Evolutionary conservation across 1,284 basidiomycete genomes (phyloP), one percentile per base, ranked within the genome.

Genomic region (Trichosporon ovoides): DNA sequence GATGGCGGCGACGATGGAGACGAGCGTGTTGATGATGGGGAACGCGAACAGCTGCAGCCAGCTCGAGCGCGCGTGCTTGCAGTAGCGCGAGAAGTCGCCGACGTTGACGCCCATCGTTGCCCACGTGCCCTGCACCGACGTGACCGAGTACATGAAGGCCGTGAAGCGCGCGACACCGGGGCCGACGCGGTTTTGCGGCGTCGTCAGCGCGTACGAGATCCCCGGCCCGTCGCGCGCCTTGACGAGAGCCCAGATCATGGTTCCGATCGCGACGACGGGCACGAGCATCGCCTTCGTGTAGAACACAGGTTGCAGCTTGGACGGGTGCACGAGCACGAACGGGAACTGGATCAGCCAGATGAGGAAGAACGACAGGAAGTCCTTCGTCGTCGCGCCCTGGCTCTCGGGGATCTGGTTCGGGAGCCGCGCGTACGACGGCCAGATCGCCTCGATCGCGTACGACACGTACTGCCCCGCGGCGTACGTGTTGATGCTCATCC

Each of bases 281-380:
- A 86, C 85, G 20, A 86, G 36, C 34, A 67, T 73, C 0, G 83
- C 82, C 74, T 88, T 87, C 59, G 80, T 74, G 49, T 84, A 76
- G 78, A 89, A 90, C 20, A 89, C 77, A 74, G 83, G 84, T 46
- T 85, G 82, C 48, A 89, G 85, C 63, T 81, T 82, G 64, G 86
- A 84, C 3, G 87, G 87, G 16, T 87, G 87, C 43, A 89, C 76
- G 52, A 89, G 78, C 77, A 88, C 81, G 68, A 89, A 82, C 0
- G 87, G 87, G 24, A 71, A 53, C 61, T 66, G 68, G 40, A 68
- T 53, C 24, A 66, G 19, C 87, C 87, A 89, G 77, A 84, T 89
- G 33, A 90, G 71, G 73, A 88, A 83, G 75, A 87, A 91, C 69
- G 85, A 88, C 20, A 65, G 57, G 24, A 72, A 60, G 49, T 85